Evolutionary conservation across 2,329 filamentous ascomycete genomes (phyloP).

Genomic region (Lasiodiplodia theobromae): DNA sequence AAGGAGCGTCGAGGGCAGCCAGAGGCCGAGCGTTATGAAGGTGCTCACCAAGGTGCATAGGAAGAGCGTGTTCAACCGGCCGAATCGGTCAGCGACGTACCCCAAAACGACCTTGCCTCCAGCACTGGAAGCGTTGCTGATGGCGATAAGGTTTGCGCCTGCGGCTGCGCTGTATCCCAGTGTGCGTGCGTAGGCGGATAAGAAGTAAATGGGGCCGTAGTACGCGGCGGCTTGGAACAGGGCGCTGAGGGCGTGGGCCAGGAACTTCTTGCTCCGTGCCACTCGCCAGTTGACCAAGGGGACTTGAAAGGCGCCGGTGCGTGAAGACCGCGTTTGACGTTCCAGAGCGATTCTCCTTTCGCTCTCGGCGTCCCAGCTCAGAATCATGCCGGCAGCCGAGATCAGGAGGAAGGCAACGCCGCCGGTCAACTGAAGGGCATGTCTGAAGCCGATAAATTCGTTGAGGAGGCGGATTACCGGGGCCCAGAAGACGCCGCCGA

Average conservation of each 20-base stretch:
- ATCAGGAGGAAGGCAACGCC: constrained; percentile 42
- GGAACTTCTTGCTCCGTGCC: constrained; percentile 44
- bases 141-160: constrained; percentile 49
- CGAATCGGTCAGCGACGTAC: constrained; percentile 47
- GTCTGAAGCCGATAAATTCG: constrained; percentile 45
- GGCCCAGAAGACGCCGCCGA: constrained; percentile 49
- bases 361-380: constrained; percentile 41
- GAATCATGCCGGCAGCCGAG: constrained; percentile 35
- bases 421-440: constrained; percentile 46
- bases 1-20: constrained; percentile 35
- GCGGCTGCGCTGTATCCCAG: constrained; percentile 46
- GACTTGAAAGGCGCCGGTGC: constrained; percentile 33
- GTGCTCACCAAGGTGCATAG: constrained; percentile 42
- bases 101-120: constrained; percentile 50
- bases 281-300: constrained; percentile 47
- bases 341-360: constrained; percentile 5
- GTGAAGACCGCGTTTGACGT: constrained; percentile 28
- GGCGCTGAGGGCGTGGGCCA: constrained; percentile 46
- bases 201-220: constrained; percentile 50
- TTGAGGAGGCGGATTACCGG: constrained; percentile 43
- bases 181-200: constrained; percentile 48
- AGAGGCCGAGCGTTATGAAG: constrained; percentile 39
- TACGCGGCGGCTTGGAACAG: constrained; percentile 45
- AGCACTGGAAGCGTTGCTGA: constrained; percentile 51
- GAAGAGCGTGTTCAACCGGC: constrained; percentile 50